Evolutionary conservation across 2,329 filamentous ascomycete species (phyloP).

Genomic region (Fusarium beomiforme): DNA sequence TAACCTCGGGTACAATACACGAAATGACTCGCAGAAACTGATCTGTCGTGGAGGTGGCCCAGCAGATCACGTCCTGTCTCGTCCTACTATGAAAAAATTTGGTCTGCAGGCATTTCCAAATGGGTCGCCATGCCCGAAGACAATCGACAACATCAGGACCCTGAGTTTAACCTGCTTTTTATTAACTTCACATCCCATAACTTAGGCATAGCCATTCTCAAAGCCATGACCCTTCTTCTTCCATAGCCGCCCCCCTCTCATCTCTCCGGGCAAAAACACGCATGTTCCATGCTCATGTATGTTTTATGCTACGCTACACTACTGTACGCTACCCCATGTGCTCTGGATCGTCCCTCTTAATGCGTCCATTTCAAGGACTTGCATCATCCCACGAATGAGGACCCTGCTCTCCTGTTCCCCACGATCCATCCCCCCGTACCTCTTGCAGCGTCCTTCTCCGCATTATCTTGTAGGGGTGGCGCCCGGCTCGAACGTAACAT

Average conservation of each 20-base stretch:
- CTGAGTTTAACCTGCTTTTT: conserved; percentile 30
- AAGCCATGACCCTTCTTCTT: conserved; percentile 9
- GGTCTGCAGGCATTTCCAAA: conserved; percentile 24
- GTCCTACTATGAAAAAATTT: background rate
- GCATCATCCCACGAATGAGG: conserved; percentile 36
- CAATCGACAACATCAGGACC: conserved; percentile 19
- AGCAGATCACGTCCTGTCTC: conserved; percentile 28
- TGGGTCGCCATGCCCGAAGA: conserved; percentile 19
- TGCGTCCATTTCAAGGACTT: conserved; percentile 31
- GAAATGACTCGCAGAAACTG: conserved; percentile 27
- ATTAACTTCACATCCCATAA: conserved; percentile 19
- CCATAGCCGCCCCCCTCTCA: conserved; percentile 26
- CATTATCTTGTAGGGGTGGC: conserved; percentile 25
- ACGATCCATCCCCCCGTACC: conserved; percentile 31
- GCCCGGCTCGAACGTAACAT: conserved; percentile 22
- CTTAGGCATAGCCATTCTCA: background rate
- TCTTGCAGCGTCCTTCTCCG: conserved; percentile 28
- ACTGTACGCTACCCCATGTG: conserved; percentile 28
- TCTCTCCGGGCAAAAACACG: conserved; percentile 8
- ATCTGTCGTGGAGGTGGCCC: conserved; percentile 22
- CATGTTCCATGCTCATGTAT: background rate
- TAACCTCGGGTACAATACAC: conserved; percentile 29
- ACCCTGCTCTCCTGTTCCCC: conserved; percentile 22
- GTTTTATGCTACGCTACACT: conserved; percentile 17
- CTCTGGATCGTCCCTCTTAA: conserved; percentile 30